Evolutionary conservation across 106 monocot genomes (phyloP).

Genomic region (Vanilla planifolia): DNA sequence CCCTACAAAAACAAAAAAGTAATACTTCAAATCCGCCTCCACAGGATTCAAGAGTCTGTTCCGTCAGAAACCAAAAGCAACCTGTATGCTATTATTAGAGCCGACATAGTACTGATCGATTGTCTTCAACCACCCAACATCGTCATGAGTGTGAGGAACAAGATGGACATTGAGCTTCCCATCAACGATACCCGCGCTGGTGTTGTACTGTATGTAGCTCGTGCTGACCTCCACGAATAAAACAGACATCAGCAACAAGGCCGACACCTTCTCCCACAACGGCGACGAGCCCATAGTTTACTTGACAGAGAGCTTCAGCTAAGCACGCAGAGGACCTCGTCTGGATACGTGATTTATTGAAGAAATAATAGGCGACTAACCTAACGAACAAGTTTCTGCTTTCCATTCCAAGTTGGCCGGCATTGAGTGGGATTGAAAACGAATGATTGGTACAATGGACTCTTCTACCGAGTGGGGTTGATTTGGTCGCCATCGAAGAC

Average conservation of each 20-base stretch:
- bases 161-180: constrained; percentile 87
- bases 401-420: no score
- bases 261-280: neutral
- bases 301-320: neutral
- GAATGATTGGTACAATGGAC: no score
- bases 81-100: constrained; percentile 81
- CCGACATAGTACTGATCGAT: constrained; percentile 94
- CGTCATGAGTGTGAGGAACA: constrained; percentile 82
- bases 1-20: neutral
- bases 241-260: neutral
- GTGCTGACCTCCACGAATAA: neutral
- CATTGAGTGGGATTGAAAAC: no score
- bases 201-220: constrained; percentile 45
- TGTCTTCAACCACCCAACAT: constrained; percentile 97
- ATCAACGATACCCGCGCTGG: constrained; percentile 29
- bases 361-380: no score
- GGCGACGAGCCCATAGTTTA: constrained; percentile 2
- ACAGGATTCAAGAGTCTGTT: neutral
- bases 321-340: neutral
- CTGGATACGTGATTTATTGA: no score
- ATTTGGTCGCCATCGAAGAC: no score
- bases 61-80: neutral
- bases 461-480: no score
- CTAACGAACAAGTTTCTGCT: no score
- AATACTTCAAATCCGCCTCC: neutral